Evolutionary conservation across 1,284 basidiomycete species (phyloP).

Genomic region (Ustilago xerochloae): DNA sequence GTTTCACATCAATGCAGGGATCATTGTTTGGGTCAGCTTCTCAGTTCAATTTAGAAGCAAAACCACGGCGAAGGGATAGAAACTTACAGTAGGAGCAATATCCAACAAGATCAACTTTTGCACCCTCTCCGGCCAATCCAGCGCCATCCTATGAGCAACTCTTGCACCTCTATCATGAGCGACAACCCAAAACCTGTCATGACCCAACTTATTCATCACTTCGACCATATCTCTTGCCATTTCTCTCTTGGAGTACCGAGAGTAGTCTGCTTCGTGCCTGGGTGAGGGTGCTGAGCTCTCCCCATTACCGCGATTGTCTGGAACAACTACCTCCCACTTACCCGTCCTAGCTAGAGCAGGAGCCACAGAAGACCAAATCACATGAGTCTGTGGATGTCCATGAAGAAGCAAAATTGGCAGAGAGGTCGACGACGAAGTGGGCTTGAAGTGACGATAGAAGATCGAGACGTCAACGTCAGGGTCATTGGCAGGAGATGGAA

Average conservation of each 20-base stretch:
- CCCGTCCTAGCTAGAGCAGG: constrained; percentile 53
- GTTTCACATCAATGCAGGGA: not conserved
- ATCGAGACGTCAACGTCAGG: constrained; percentile 22
- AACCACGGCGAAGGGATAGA: not conserved
- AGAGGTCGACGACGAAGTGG: not conserved
- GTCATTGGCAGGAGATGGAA: constrained; percentile 15
- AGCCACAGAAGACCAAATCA: constrained; percentile 68
- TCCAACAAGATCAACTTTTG: constrained; percentile 67
- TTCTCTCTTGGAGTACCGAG: constrained; percentile 68
- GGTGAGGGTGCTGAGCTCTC: constrained; percentile 49
- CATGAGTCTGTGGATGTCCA: constrained; percentile 68
- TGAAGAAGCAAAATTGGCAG: constrained; percentile 66
- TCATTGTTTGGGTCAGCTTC: not conserved
- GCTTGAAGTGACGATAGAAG: constrained; percentile 34
- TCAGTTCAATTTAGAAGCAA: not conserved
- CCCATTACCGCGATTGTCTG: constrained; percentile 68
- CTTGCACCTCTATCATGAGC: constrained; percentile 70
- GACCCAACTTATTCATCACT: constrained; percentile 66
- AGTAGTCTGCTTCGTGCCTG: constrained; percentile 8
- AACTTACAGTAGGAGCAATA: constrained; percentile 51
- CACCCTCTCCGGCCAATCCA: constrained; percentile 67
- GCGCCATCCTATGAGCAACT: constrained; percentile 68
- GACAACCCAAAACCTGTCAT: constrained; percentile 63
- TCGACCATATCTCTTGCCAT: constrained; percentile 69
- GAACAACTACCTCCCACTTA: constrained; percentile 65